phyloP scores from a whole-genome alignment of 2,329 filamentous ascomycete species.

The Xylariaceae sp. region DNA sequence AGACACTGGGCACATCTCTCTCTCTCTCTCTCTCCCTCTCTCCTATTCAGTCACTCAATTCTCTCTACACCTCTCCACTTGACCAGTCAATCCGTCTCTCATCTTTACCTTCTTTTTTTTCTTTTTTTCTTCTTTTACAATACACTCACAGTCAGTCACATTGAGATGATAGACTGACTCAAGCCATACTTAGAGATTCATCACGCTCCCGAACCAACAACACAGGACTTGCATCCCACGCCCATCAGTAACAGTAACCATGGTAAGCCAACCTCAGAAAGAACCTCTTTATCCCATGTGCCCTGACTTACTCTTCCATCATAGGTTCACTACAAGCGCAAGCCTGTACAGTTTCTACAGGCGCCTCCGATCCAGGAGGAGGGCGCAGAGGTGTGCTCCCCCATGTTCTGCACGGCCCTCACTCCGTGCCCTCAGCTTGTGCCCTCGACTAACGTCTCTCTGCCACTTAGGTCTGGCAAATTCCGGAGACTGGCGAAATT shows the following conservation, averaged over 20 bases:
- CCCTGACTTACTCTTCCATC: constrained; percentile 17
- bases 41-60: no score
- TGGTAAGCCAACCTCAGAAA: constrained; percentile 12
- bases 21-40: neutral
- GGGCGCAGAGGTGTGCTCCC: constrained; percentile 63
- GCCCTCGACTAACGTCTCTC: constrained; percentile 19
- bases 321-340: constrained; percentile 92
- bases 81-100: no score
- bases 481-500: constrained; percentile 82
- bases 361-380: constrained; percentile 71
- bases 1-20: neutral
- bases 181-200: no score
- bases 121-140: neutral
- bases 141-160: neutral
- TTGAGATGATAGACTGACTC: constrained; percentile 27
- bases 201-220: neutral
- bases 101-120: no score
- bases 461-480: constrained; percentile 75
- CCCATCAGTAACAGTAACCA: constrained; percentile 19
- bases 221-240: constrained; percentile 13
- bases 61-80: no score
- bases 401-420: constrained; percentile 2
- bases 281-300: constrained; percentile 5
- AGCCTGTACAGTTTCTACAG: constrained; percentile 79
- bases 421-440: neutral